These are phyloP conservation scores for Chytriomyces sp. DNA, from an alignment of 192 early-diverging fungal species.

Conservation along the genomic window DNA sequence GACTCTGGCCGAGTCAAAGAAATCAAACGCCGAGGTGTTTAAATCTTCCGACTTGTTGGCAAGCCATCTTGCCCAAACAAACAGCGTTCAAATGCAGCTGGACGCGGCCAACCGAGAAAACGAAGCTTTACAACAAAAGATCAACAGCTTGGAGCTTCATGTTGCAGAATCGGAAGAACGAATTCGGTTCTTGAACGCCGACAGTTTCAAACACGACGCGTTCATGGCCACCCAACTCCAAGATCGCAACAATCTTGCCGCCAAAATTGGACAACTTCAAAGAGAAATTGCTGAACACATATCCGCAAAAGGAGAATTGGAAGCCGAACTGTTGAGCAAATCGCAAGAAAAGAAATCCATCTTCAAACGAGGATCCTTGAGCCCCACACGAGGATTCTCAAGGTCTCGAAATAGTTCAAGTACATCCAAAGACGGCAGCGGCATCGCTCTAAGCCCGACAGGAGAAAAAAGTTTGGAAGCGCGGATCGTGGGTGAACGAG, in stretches of 20 bases:
- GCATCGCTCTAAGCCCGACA: not conserved
- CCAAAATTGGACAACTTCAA: slow-evolving; percentile 21
- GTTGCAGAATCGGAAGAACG: slow-evolving; percentile 13
- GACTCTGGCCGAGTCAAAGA: not conserved
- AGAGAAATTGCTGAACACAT: slow-evolving; percentile 23
- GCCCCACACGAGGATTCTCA: not conserved
- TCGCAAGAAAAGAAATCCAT: slow-evolving; percentile 6
- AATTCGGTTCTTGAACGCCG: slow-evolving; percentile 1
- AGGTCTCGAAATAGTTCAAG: not conserved
- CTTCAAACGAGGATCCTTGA: not conserved
- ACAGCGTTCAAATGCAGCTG: slow-evolving; percentile 12
- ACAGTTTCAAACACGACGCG: not conserved
- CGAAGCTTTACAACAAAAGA: not conserved
- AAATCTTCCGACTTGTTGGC: slow-evolving; percentile 14
- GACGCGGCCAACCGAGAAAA: slow-evolving; percentile 15
- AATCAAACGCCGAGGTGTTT: not conserved
- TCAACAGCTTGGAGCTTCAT: not conserved
- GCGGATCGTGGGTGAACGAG: slow-evolving; percentile 15
- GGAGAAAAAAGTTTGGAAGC: not conserved
- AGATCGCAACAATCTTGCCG: slow-evolving; percentile 4
- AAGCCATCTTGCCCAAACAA: not conserved
- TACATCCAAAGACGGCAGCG: not conserved
- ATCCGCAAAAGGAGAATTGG: slow-evolving; percentile 19
- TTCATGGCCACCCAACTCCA: slow-evolving; percentile 6
- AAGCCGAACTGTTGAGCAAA: slow-evolving; percentile 25